Conservation (phyloP, 2,329 filamentous ascomycete genomes). For the Amauroascus verrucosus region DNA sequence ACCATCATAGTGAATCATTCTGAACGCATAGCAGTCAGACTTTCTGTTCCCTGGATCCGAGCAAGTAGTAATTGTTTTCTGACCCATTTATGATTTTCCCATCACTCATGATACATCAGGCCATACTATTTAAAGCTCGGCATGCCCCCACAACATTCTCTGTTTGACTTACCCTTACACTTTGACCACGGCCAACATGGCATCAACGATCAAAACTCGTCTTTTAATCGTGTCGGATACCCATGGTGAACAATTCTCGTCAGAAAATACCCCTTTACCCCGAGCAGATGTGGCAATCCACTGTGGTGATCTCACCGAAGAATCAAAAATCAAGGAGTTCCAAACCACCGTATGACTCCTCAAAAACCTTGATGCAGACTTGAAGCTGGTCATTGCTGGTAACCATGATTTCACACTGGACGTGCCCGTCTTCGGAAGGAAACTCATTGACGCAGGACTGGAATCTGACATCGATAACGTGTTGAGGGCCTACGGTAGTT, state of each 20-base stretch:
- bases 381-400: constrained; percentile 47
- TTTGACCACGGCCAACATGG: too few species aligned
- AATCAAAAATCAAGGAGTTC: constrained; percentile 36
- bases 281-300: constrained; percentile 39
- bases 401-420: constrained; percentile 46
- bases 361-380: constrained; percentile 35
- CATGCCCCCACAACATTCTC: too few species aligned
- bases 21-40: too few species aligned
- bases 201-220: too few species aligned
- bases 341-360: constrained; percentile 29
- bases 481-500: constrained; percentile 32
- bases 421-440: constrained; percentile 27
- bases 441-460: constrained; percentile 23
- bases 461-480: constrained; percentile 23
- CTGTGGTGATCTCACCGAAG: constrained; percentile 44
- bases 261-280: constrained; percentile 17
- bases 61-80: too few species aligned
- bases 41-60: too few species aligned
- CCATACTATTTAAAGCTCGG: too few species aligned
- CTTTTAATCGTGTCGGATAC: constrained; percentile 42
- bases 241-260: constrained; percentile 25
- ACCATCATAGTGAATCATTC: too few species aligned
- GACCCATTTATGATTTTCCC: too few species aligned
- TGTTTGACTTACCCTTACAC: too few species aligned
- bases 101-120: too few species aligned